Percentiles rank a stretch among this genome's conserved stretches.
These are phyloP conservation scores for Eucommia ulmoides DNA, from an alignment of 257 asterid genomes.

Conservation along the genomic window DNA sequence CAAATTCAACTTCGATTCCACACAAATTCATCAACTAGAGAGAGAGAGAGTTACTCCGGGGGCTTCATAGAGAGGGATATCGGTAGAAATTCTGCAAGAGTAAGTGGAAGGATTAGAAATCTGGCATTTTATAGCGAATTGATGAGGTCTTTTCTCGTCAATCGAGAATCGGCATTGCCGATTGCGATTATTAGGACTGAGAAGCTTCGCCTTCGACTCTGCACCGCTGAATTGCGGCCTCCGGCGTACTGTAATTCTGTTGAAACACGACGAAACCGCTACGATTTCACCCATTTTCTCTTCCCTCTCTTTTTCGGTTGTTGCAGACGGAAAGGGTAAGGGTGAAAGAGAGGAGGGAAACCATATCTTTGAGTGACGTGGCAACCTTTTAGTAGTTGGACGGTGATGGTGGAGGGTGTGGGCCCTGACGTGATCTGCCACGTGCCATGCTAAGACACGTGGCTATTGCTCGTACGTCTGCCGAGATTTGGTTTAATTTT, in stretches of 20 bases:
- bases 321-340: no score
- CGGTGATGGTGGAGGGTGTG: no score
- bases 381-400: no score
- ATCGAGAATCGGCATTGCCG: slow-evolving; percentile 19
- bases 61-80: slow-evolving; percentile 58
- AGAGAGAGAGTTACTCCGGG: slow-evolving; percentile 40
- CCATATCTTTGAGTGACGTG: no score
- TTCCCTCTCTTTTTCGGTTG: not conserved
- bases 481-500: no score
- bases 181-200: no score
- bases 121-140: slow-evolving; percentile 17
- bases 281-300: not conserved
- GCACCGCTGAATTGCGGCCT: not conserved
- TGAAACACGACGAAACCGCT: not conserved
- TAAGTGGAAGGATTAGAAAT: slow-evolving; percentile 51
- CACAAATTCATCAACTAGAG: not conserved
- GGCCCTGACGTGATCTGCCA: no score
- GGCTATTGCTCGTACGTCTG: no score
- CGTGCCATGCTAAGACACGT: no score
- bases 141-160: slow-evolving; percentile 9
- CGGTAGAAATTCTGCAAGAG: slow-evolving; percentile 67
- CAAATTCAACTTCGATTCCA: slow-evolving; percentile 7
- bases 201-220: not conserved
- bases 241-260: not conserved
- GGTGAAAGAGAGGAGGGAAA: no score